Conservation (phyloP, 2,329 filamentous ascomycete genomes). For the Diaporthe capsici region DNA sequence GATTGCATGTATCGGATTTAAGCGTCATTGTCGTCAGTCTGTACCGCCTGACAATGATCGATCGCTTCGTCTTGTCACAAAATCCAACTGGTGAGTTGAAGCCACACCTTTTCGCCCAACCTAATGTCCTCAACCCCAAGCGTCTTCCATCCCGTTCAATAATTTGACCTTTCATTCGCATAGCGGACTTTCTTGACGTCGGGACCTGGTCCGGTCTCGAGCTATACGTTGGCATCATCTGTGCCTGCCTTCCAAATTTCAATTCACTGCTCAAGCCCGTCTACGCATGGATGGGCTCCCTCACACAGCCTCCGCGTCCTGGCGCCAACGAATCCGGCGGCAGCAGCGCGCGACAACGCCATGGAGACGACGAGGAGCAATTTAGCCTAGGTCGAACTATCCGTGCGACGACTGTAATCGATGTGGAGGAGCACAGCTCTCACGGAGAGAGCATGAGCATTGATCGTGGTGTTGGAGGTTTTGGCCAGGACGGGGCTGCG, state of each 20-base stretch:
- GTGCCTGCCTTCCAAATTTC: conserved; percentile 35
- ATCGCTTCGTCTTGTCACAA: conserved; percentile 9
- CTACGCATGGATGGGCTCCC: conserved; percentile 26
- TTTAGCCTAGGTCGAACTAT: neutral
- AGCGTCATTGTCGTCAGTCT: conserved; percentile 29
- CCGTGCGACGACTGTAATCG: conserved; percentile 29
- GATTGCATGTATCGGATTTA: neutral
- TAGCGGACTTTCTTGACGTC: conserved; percentile 23
- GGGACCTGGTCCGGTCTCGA: conserved; percentile 31
- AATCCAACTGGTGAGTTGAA: conserved; percentile 32
- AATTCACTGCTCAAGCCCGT: conserved; percentile 25
- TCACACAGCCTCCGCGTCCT: neutral
- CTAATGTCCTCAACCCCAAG: no score
- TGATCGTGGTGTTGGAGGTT: neutral
- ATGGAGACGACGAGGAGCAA: neutral
- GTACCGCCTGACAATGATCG: conserved; percentile 25
- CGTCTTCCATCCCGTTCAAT: no score
- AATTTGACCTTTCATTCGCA: neutral
- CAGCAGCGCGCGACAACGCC: neutral
- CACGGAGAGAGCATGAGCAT: conserved; percentile 3
- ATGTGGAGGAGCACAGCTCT: conserved; percentile 22
- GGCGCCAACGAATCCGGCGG: neutral
- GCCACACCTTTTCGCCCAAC: neutral
- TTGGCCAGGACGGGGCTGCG: neutral
- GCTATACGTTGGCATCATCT: conserved; percentile 33